These are phyloP conservation scores for Hemileia vastatrix DNA, from an alignment of 1,284 basidiomycete genomes.

Conservation along the genomic window DNA sequence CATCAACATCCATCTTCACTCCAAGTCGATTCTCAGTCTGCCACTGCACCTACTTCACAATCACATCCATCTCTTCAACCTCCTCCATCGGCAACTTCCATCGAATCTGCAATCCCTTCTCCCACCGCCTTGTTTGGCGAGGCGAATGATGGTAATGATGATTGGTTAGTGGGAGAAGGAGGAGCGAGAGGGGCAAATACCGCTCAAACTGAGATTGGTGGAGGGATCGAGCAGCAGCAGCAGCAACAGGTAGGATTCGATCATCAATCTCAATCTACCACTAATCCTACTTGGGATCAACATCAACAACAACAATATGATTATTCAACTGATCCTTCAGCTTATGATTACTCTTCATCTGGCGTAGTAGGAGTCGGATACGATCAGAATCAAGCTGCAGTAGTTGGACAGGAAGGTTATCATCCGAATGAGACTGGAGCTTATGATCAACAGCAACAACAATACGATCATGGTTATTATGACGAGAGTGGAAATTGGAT, in stretches of 20 bases:
- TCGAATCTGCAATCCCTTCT: background rate
- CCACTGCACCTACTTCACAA: background rate
- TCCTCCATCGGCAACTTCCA: constrained; percentile 8
- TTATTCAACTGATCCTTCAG: constrained; percentile 17
- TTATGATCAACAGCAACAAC: constrained; percentile 23
- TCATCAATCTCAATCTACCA: constrained; percentile 26
- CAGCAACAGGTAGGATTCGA: background rate
- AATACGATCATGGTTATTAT: constrained; percentile 4
- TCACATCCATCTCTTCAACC: constrained; percentile 6
- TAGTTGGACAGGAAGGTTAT: background rate
- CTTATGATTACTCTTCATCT: constrained; percentile 23
- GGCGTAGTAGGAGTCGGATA: background rate
- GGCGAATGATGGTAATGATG: background rate
- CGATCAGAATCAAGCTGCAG: background rate
- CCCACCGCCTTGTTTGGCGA: background rate
- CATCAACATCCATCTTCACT: background rate
- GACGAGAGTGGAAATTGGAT: background rate
- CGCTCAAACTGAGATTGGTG: too few species aligned
- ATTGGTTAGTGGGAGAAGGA: background rate
- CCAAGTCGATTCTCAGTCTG: background rate
- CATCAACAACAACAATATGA: constrained; percentile 24
- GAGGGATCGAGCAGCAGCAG: background rate
- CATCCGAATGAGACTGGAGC: background rate
- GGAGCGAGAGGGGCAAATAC: background rate
- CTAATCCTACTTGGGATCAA: constrained; percentile 20